These are phyloP conservation scores for Alternaria hordeiaustralica DNA, from an alignment of 2,329 filamentous ascomycete species.

Conservation along the genomic window DNA sequence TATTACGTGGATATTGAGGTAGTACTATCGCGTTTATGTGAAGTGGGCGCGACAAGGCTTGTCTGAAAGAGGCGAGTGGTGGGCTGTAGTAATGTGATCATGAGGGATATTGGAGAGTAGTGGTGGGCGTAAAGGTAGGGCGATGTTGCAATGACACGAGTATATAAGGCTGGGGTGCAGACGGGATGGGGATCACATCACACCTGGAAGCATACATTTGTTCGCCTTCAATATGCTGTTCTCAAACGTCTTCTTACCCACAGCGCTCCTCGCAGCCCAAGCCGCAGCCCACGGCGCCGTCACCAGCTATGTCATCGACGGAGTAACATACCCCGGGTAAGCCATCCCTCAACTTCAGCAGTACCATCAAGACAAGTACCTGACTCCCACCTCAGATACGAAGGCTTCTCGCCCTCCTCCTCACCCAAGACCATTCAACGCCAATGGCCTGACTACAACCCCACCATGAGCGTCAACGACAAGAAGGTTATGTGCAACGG, in stretches of 20 bases:
- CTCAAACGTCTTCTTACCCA: conserved; percentile 43
- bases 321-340: conserved; percentile 41
- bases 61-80: conserved; percentile 8
- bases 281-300: conserved; percentile 46
- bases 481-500: conserved; percentile 64
- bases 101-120: conserved; percentile 13
- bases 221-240: conserved; percentile 44
- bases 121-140: neutral
- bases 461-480: conserved; percentile 58
- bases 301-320: conserved; percentile 45
- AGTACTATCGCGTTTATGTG: conserved; percentile 31
- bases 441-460: conserved; percentile 66
- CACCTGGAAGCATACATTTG: conserved; percentile 1
- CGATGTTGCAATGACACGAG: neutral
- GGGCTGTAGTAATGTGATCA: conserved; percentile 14
- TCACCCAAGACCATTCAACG: conserved; percentile 62
- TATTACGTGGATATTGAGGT: conserved; percentile 30
- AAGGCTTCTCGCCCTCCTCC: conserved; percentile 58
- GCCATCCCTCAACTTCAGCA: neutral
- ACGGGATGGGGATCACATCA: neutral
- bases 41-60: conserved; percentile 12
- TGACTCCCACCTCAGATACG: conserved; percentile 55
- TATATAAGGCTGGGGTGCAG: conserved; percentile 23
- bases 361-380: conserved; percentile 28
- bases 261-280: conserved; percentile 37